Conservation (phyloP, 331 rosid genomes). For the Acacia concinna region DNA sequence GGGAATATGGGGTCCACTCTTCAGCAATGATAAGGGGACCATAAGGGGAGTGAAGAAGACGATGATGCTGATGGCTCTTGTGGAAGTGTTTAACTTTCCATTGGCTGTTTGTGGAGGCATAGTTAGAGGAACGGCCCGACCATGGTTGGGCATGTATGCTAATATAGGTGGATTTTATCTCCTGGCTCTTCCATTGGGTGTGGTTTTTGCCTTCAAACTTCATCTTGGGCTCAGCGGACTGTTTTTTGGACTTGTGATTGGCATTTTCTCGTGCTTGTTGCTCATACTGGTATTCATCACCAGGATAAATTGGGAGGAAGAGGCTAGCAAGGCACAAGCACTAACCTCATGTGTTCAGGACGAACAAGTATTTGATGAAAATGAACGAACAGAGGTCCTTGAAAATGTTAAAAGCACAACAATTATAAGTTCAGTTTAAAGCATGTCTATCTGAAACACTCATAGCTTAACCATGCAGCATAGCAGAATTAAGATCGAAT, state of each 20-base stretch:
- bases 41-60: slow-evolving; percentile 69
- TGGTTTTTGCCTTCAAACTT: slow-evolving; percentile 64
- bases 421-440: neutral
- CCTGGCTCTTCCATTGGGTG: slow-evolving; percentile 69
- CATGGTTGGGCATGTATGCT: slow-evolving; percentile 77
- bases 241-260: slow-evolving; percentile 61
- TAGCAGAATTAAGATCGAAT: neutral
- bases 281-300: slow-evolving; percentile 56
- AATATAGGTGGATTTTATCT: slow-evolving; percentile 77
- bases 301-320: slow-evolving; percentile 71
- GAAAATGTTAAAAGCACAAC: slow-evolving; percentile 20
- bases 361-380: slow-evolving; percentile 26
- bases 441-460: neutral
- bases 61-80: slow-evolving; percentile 67
- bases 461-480: slow-evolving; percentile 9
- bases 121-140: slow-evolving; percentile 73
- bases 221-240: slow-evolving; percentile 66
- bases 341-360: slow-evolving; percentile 31
- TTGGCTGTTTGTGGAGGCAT: slow-evolving; percentile 81
- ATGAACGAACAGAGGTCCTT: slow-evolving; percentile 15
- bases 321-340: slow-evolving; percentile 62
- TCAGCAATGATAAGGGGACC: slow-evolving; percentile 56
- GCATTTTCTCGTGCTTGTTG: slow-evolving; percentile 54
- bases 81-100: slow-evolving; percentile 78
- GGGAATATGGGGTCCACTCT: slow-evolving; percentile 77